Evolutionary conservation across 305 asterid species (phyloP), one percentile per base, ranked within the genome.

Genomic region (Petunia hybrid): DNA sequence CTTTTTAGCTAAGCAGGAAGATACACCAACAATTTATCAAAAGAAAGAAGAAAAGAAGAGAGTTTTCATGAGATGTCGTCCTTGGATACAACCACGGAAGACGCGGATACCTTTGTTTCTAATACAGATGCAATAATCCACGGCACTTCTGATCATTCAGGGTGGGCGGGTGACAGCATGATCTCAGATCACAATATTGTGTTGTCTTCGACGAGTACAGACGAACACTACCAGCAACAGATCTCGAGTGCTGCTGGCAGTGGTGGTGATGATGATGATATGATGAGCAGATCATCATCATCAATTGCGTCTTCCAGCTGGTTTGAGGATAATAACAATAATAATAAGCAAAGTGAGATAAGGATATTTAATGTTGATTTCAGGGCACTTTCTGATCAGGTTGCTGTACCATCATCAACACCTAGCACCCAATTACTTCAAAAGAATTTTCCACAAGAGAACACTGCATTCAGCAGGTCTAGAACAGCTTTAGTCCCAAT

Each of bases 341-440:
- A 51, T 53, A 53, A 53, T 53, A 8, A 53, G 59, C 59, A 10
- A 53, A 53, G 16, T 53, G 59, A 35, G 8, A 0, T 40, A 39
- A 66, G 1, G 51, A 66, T 66, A 66, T 66, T 40, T 66, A 66
- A 40, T 6, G 74, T 66, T 66, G 74, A 66, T 66, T 66, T 66
- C 36, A 66, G 53, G 0, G 51, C 51, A 14, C 73, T 66, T 40
- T 66, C 60, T 1, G 0, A 55, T 22, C 31, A 45, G 51, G 51
- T 5, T 5, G 51, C 1, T 45, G 51, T 45, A 5, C 8, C 31
- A 22, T 22, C 31, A 22, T 22, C 31, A 22, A 22, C 31, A 22
- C 31, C 31, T 22, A 22, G 31, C 31, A 22, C 31, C 31, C 31
- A 22, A 22, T 22, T 22, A 22, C 31, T 22, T 22, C 31, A 22